Evolutionary conservation across 148 eudicot species (phyloP), one percentile per base, ranked within the genome.

Genomic region (Cornus florida): DNA sequence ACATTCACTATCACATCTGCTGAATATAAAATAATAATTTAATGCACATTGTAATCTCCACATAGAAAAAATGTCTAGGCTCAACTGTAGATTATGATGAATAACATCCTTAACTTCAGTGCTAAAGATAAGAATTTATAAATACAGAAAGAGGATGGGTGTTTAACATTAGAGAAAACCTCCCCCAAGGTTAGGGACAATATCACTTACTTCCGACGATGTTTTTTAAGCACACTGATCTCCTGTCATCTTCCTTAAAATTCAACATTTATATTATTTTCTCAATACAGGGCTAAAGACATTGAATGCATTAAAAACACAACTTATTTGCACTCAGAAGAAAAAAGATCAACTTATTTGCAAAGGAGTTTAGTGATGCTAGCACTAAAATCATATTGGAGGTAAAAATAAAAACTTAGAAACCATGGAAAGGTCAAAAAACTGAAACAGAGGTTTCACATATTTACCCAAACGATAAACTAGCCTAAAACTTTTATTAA

Each of bases 71-170:
- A 57, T 48, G 13, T 57, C 11, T 16, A 14, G 17, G 64, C 3
- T 62, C 20, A 62, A 19, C 6, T 62, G 3, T 7, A 60, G 59
- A 62, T 53, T 46, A 68, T 41, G 46, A 43, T 35, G 53, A 48
- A 65, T 35, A 73, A 74, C 19, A 19, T 10, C 32, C 41, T 8
- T 46, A 22, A 46, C 71, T 31, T 65, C 60, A 57, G 50, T 53
- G 79, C 72, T 74, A 65, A 74, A 76, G 38, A 72, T 65, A 14
- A 32, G 31, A 60, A 77, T 38, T 69, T 28, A 14, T 66, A 10
- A 69, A 71, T 72, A 68, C 16, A 73, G 28, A 28, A 41, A 62
- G 46, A 68, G 59, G 19, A 4, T 1, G 59, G 59, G 33, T 53
- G 67, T 39, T 39, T 39, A 43, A 3, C n/a, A 41, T 22, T n/a